phyloP scores from a whole-genome alignment of 208 protist genomes.

The Angomonas deanei region DNA sequence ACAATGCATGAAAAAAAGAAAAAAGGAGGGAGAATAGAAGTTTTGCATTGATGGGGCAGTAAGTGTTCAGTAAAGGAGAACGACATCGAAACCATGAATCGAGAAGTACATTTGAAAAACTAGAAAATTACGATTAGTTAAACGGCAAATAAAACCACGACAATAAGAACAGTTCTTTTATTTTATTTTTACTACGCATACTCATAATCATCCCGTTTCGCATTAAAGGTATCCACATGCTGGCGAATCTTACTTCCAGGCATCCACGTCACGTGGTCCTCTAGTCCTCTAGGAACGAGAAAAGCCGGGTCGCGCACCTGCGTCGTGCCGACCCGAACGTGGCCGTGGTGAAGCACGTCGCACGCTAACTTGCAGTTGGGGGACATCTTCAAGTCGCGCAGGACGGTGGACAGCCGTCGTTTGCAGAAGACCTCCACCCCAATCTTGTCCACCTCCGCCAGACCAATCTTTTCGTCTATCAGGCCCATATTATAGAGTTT shows the following conservation, averaged over 20 bases:
- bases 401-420: conserved; percentile 80
- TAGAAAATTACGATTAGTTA: background rate
- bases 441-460: conserved; percentile 87
- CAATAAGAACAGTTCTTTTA: no score
- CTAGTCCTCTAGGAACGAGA: conserved; percentile 74
- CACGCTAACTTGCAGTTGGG: conserved; percentile 83
- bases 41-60: background rate
- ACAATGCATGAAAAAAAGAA: conserved; percentile 1
- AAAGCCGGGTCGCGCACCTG: conserved; percentile 87
- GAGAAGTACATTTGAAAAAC: no score
- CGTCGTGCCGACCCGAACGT: conserved; percentile 84
- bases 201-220: conserved; percentile 80
- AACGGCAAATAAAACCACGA: background rate
- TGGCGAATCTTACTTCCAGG: conserved; percentile 84
- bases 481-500: conserved; percentile 90
- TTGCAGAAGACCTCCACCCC: conserved; percentile 87
- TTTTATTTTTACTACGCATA: no score
- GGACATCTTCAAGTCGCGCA: conserved; percentile 84
- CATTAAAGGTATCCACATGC: conserved; percentile 86
- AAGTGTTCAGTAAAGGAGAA: no score
- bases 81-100: no score
- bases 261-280: conserved; percentile 90
- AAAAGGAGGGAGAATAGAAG: background rate
- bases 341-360: conserved; percentile 84
- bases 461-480: conserved; percentile 77